Evolutionary conservation across 1,284 basidiomycete species (phyloP).

Genomic region (Ustilago hordei): DNA sequence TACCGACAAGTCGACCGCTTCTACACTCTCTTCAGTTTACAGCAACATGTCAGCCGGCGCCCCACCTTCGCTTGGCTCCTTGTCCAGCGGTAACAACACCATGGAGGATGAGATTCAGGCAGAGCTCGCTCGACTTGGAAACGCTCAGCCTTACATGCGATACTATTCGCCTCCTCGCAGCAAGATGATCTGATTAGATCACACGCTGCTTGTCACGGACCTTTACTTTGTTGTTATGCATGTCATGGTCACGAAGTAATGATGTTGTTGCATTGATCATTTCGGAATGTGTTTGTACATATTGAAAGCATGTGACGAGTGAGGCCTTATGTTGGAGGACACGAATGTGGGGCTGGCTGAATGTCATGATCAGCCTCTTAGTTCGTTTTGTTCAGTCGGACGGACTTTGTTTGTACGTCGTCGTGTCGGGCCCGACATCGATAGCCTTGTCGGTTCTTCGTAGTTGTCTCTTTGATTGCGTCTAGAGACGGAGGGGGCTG

Average conservation of each 20-base stretch:
- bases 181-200: constrained; percentile 34
- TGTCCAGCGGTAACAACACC: constrained; percentile 43
- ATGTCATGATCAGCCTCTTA: too few species aligned
- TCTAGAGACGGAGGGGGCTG: too few species aligned
- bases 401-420: too few species aligned
- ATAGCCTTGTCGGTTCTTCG: too few species aligned
- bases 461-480: too few species aligned
- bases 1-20: constrained; percentile 41
- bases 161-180: constrained; percentile 49
- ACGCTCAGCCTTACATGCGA: constrained; percentile 40
- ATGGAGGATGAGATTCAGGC: constrained; percentile 53
- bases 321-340: too few species aligned
- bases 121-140: constrained; percentile 37
- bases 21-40: constrained; percentile 41
- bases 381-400: too few species aligned
- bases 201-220: not conserved
- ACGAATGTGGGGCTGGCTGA: too few species aligned
- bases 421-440: too few species aligned
- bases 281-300: not conserved
- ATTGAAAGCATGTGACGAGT: not conserved
- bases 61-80: constrained; percentile 34
- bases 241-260: constrained; percentile 2
- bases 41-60: constrained; percentile 26
- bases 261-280: not conserved
- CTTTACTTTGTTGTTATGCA: not conserved